Evolutionary conservation across 306 rosid species (phyloP).

Genomic region (Canavalia ensiformis): DNA sequence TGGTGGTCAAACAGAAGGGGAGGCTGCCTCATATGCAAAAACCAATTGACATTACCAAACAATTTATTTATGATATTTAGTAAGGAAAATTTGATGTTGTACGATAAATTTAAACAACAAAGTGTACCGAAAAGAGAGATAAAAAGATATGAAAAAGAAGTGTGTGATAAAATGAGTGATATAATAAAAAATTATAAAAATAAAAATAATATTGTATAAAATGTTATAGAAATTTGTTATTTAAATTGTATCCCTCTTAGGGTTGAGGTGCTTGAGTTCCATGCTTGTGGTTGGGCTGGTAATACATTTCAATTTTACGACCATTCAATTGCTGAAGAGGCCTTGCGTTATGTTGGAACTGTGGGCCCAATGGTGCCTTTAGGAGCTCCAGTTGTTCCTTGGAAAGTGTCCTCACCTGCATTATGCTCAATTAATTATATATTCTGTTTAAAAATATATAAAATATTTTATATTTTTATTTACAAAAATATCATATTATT

Average conservation of each 20-base stretch:
- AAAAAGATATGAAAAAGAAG: no score
- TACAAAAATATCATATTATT: no score
- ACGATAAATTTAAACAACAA: no score
- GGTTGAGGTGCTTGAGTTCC: background rate
- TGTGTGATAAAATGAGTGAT: no score
- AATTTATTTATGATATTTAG: background rate
- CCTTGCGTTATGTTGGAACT: slow-evolving; percentile 71
- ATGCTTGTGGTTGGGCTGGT: background rate
- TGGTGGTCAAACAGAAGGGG: background rate
- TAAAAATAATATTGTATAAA: no score
- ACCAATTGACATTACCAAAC: background rate
- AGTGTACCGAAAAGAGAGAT: no score
- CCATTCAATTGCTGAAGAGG: slow-evolving; percentile 77
- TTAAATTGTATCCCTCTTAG: no score
- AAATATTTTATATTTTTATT: no score
- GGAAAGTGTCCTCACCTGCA: slow-evolving; percentile 74
- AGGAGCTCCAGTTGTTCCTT: slow-evolving; percentile 64
- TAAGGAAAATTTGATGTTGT: no score
- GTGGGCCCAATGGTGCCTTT: slow-evolving; percentile 61
- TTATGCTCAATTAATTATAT: background rate
- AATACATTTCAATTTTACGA: slow-evolving; percentile 60
- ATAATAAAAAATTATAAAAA: no score
- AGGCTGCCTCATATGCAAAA: background rate
- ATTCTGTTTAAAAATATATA: background rate
- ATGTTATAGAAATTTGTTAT: no score